Conservation (phyloP, 2,329 filamentous ascomycete genomes). For the Pseudogymnoascus sp. region DNA sequence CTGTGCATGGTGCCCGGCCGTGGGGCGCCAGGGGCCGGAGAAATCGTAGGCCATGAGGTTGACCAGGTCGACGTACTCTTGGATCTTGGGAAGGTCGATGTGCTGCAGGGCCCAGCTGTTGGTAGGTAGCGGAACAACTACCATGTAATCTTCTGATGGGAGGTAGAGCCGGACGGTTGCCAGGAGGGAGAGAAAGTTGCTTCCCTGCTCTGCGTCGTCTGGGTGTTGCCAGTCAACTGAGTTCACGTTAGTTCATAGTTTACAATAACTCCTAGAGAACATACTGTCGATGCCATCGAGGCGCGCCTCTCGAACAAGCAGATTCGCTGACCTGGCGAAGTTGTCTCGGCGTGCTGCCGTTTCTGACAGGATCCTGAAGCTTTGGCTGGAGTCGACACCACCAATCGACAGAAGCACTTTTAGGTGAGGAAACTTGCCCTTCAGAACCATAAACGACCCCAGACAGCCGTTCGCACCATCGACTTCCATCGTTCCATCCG, state of each 20-base stretch:
- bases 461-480: constrained; percentile 64
- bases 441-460: constrained; percentile 64
- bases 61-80: constrained; percentile 61
- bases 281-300: constrained; percentile 71
- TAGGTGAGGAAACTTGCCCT: constrained; percentile 60
- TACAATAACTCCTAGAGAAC: constrained; percentile 18
- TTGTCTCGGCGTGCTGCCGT: constrained; percentile 52
- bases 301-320: constrained; percentile 60
- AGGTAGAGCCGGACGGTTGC: constrained; percentile 57
- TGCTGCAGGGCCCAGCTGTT: constrained; percentile 56
- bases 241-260: neutral
- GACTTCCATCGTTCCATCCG: constrained; percentile 62
- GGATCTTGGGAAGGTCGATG: constrained; percentile 56
- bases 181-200: constrained; percentile 62
- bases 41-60: constrained; percentile 81
- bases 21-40: constrained; percentile 58
- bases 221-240: constrained; percentile 78
- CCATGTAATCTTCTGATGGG: constrained; percentile 57
- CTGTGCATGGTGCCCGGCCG: constrained; percentile 67
- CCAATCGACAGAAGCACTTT: constrained; percentile 73
- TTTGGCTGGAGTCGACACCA: constrained; percentile 54
- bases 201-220: constrained; percentile 53
- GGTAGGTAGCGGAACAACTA: constrained; percentile 66
- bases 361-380: constrained; percentile 59
- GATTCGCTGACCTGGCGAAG: constrained; percentile 60